Conservation (phyloP, 352 stramenopile genomes). For the Thalassiosira delicatula region DNA sequence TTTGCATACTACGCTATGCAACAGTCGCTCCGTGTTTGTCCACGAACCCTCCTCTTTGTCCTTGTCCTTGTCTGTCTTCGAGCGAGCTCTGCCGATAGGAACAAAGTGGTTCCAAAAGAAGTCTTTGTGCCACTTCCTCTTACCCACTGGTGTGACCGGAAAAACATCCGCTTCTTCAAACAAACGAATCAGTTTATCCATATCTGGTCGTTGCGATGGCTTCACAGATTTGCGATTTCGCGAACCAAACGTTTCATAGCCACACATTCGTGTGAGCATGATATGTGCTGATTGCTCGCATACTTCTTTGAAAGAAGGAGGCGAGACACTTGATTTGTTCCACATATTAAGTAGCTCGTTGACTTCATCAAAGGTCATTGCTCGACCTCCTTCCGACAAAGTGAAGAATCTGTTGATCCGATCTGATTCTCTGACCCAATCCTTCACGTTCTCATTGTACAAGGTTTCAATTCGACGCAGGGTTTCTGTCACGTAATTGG, state of each 20-base stretch:
- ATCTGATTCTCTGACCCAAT: not conserved
- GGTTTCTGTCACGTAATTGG: not conserved
- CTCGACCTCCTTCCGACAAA: slow-evolving; percentile 2
- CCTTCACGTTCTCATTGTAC: not conserved
- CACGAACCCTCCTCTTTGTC: too few relatives aligned
- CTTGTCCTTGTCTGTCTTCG: too few relatives aligned
- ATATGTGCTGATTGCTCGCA: not conserved
- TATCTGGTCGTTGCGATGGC: not conserved
- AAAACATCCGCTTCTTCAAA: slow-evolving; percentile 1
- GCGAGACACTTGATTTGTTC: slow-evolving; percentile 6
- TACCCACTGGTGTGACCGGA: not conserved
- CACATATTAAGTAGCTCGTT: slow-evolving; percentile 32
- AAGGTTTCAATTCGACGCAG: slow-evolving; percentile 14
- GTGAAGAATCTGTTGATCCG: slow-evolving; percentile 26
- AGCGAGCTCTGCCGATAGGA: too few relatives aligned
- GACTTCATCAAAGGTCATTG: slow-evolving; percentile 22
- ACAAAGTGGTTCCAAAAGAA: too few relatives aligned
- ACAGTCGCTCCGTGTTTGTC: too few relatives aligned
- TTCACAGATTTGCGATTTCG: not conserved
- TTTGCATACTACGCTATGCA: too few relatives aligned
- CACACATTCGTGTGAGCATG: not conserved
- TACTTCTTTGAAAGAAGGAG: not conserved
- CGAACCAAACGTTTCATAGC: slow-evolving; percentile 1
- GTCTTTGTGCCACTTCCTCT: not conserved
- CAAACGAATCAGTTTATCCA: not conserved